Evolutionary conservation across 1,284 basidiomycete genomes (phyloP).

Genomic region (Austropuccinia psidii): DNA sequence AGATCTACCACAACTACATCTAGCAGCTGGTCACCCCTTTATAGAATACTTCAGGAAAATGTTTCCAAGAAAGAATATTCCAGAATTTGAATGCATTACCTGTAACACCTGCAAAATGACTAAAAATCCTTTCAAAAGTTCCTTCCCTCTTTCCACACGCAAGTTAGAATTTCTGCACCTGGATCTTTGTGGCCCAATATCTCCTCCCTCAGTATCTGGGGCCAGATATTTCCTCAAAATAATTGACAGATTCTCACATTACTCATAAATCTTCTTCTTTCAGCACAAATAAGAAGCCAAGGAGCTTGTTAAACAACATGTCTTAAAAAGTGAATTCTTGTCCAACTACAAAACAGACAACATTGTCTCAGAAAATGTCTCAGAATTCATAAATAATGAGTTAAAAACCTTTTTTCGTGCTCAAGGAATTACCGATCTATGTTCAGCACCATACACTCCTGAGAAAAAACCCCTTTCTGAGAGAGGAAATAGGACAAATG

Average conservation of each 20-base stretch:
- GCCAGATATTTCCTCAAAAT: background rate
- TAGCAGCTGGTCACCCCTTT: no score
- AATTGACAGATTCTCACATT: background rate
- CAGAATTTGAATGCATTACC: no score
- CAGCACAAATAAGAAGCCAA: background rate
- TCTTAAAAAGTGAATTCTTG: conserved; percentile 38
- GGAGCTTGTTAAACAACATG: background rate
- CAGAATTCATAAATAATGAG: conserved; percentile 42
- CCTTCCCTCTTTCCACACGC: no score
- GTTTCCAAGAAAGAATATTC: no score
- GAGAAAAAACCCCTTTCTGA: conserved; percentile 46
- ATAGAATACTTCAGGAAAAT: no score
- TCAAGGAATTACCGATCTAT: conserved; percentile 43
- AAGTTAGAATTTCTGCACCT: no score
- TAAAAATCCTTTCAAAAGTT: no score
- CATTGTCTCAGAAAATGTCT: conserved; percentile 47
- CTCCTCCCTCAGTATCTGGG: background rate
- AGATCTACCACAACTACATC: no score
- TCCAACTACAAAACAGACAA: conserved; percentile 45
- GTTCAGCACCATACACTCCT: conserved; percentile 48
- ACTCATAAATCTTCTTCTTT: background rate
- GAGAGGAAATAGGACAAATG: conserved; percentile 44
- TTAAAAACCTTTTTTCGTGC: conserved; percentile 43
- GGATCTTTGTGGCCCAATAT: background rate
- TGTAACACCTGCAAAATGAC: no score